These are phyloP conservation scores for Brachypodium distachyon DNA, from an alignment of 202 grass and related monocot genomes.

Conservation along the genomic window DNA sequence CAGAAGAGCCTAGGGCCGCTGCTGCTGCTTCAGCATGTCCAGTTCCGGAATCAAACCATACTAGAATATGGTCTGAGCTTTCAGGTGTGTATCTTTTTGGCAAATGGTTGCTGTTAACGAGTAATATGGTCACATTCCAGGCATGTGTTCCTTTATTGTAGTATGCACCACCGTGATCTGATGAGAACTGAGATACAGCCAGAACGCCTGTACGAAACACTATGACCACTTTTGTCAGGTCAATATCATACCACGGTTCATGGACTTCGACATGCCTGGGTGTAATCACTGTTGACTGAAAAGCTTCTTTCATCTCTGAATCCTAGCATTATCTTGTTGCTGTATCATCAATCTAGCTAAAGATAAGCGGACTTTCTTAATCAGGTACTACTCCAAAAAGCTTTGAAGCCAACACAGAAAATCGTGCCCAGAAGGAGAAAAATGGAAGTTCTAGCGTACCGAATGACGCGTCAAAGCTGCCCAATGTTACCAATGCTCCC, in stretches of 20 bases:
- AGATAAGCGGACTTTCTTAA: constrained; percentile 19
- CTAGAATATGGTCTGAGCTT: constrained; percentile 96
- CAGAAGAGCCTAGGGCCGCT: constrained; percentile 39
- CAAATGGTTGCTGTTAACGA: constrained; percentile 6
- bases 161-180: constrained; percentile 14
- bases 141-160: not conserved
- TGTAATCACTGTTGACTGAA: constrained; percentile 20
- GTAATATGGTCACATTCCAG: constrained; percentile 5
- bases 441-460: constrained; percentile 38
- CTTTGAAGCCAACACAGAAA: constrained; percentile 48
- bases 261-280: not conserved
- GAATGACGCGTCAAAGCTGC: constrained; percentile 30
- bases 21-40: constrained; percentile 37
- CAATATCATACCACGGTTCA: constrained; percentile 15
- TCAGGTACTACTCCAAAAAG: constrained; percentile 69
- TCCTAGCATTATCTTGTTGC: constrained; percentile 14
- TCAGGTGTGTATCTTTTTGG: constrained; percentile 49
- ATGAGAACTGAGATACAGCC: not conserved
- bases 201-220: constrained; percentile 6
- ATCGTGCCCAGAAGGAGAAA: constrained; percentile 29
- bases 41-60: constrained; percentile 51
- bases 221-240: not conserved
- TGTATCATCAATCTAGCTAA: constrained; percentile 19
- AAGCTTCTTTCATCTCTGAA: constrained; percentile 1
- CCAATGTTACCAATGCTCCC: constrained; percentile 42